These are phyloP conservation scores for Coemansia erecta DNA, from an alignment of 192 early-diverging fungal genomes.

Conservation along the genomic window DNA sequence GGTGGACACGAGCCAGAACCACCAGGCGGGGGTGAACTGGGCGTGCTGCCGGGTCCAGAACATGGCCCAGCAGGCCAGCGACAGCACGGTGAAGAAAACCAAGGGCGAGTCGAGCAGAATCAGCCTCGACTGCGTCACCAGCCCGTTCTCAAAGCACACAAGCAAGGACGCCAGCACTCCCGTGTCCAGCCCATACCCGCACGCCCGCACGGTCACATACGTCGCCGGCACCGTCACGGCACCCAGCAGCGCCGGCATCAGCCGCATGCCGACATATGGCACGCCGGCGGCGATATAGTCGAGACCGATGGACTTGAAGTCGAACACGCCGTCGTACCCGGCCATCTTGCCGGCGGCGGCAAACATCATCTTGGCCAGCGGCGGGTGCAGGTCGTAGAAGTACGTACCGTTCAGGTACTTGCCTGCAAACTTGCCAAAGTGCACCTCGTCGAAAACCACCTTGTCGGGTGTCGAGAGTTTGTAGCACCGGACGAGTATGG, in stretches of 20 bases:
- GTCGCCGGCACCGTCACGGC: constrained; percentile 76
- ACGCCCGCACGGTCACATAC: constrained; percentile 75
- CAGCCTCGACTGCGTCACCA: constrained; percentile 85
- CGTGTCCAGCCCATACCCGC: constrained; percentile 76
- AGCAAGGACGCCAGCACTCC: constrained; percentile 74
- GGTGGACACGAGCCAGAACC: constrained; percentile 69
- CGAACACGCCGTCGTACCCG: constrained; percentile 89
- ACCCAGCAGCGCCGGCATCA: constrained; percentile 76
- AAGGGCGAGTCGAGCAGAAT: constrained; percentile 90
- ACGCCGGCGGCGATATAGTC: constrained; percentile 87
- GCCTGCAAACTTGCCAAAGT: constrained; percentile 96
- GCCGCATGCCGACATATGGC: constrained; percentile 85
- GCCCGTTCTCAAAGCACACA: constrained; percentile 87
- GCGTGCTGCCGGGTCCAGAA: constrained; percentile 73
- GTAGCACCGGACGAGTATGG: constrained; percentile 36
- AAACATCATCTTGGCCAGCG: constrained; percentile 89
- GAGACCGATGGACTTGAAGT: constrained; percentile 83
- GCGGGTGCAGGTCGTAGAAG: constrained; percentile 96
- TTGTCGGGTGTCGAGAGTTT: constrained; percentile 28
- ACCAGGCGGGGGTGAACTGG: constrained; percentile 82
- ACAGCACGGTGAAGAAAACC: constrained; percentile 64
- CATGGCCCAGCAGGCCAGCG: constrained; percentile 68
- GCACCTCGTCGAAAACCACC: constrained; percentile 91
- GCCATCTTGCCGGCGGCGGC: constrained; percentile 71
- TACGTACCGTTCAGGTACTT: constrained; percentile 84